Conservation (phyloP, 75 land plant genomes). For the Isoetes taiwanensis region DNA sequence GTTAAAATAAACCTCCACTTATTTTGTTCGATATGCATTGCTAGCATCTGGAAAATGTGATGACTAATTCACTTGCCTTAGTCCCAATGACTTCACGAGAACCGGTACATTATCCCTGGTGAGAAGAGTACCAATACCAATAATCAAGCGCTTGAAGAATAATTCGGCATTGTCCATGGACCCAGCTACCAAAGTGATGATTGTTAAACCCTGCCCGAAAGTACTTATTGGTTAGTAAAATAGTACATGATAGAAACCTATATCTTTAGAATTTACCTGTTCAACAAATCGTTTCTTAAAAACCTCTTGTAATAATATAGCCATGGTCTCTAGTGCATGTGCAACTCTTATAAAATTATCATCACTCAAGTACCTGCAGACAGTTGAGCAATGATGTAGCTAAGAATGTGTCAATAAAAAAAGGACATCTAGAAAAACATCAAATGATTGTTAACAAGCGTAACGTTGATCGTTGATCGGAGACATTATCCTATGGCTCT, state of each 20-base stretch:
- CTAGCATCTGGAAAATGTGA: too few relatives aligned
- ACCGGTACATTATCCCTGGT: conserved; percentile 31
- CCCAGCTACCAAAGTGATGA: conserved; percentile 24
- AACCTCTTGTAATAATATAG: conserved; percentile 22
- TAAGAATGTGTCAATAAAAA: too few relatives aligned
- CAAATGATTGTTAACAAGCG: too few relatives aligned
- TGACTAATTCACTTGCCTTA: conserved; percentile 7
- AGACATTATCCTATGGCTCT: too few relatives aligned
- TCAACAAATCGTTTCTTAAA: conserved; percentile 27
- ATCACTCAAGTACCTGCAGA: conserved; percentile 22
- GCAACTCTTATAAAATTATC: conserved; percentile 29
- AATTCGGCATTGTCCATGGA: conserved; percentile 24
- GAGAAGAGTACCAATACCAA: conserved; percentile 14
- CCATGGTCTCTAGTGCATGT: conserved; percentile 25
- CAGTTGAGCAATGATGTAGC: too few relatives aligned
- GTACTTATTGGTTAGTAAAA: not conserved
- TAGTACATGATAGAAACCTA: not conserved
- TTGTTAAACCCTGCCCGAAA: conserved; percentile 19
- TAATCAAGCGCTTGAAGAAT: conserved; percentile 19
- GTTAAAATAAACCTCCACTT: too few relatives aligned
- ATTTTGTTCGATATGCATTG: too few relatives aligned
- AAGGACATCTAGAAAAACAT: too few relatives aligned
- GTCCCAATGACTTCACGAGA: conserved; percentile 24
- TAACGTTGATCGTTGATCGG: too few relatives aligned
- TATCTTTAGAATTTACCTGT: conserved; percentile 12